phyloP scores from a whole-genome alignment of 768 basidiomycete species.

The Suillus paluster region DNA sequence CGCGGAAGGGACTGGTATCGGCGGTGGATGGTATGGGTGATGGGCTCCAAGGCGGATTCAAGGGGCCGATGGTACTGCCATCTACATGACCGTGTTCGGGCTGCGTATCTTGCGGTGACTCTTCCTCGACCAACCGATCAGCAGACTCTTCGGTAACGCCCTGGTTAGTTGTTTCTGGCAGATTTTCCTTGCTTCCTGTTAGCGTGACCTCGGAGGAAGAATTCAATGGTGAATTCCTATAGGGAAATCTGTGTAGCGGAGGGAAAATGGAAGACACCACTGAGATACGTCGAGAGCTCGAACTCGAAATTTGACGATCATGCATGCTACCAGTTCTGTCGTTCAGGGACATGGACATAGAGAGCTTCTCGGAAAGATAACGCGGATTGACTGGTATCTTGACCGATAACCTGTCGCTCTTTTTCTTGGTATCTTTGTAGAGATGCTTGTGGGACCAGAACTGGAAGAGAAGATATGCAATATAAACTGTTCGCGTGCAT shows the following conservation, averaged over 20 bases:
- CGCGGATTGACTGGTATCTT: conserved; percentile 35
- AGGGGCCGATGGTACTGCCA: conserved; percentile 4
- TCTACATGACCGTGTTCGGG: conserved; percentile 5
- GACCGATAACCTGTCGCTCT: conserved; percentile 43
- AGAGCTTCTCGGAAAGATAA: conserved; percentile 29
- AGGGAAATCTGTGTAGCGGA: conserved; percentile 13
- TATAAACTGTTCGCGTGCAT: conserved; percentile 46
- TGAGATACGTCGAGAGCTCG: conserved; percentile 15
- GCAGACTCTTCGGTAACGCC: conserved; percentile 17
- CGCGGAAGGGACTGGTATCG: conserved; percentile 5
- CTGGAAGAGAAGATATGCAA: conserved; percentile 56
- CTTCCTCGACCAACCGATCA: conserved; percentile 30
- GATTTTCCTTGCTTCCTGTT: conserved; percentile 8
- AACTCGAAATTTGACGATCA: conserved; percentile 25
- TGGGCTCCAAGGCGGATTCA: conserved; percentile 13
- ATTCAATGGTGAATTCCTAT: conserved; percentile 15
- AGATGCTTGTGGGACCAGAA: conserved; percentile 59
- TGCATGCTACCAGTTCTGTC: conserved; percentile 18
- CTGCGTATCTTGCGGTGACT: neutral
- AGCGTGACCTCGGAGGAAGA: conserved; percentile 36
- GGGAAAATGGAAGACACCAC: conserved; percentile 17
- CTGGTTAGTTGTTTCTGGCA: conserved; percentile 13
- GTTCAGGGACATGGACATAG: conserved; percentile 21
- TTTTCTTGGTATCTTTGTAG: conserved; percentile 52
- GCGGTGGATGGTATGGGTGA: conserved; percentile 19